These are phyloP conservation scores for Vigna nakashimae DNA, from an alignment of 306 rosid species.

Conservation along the genomic window DNA sequence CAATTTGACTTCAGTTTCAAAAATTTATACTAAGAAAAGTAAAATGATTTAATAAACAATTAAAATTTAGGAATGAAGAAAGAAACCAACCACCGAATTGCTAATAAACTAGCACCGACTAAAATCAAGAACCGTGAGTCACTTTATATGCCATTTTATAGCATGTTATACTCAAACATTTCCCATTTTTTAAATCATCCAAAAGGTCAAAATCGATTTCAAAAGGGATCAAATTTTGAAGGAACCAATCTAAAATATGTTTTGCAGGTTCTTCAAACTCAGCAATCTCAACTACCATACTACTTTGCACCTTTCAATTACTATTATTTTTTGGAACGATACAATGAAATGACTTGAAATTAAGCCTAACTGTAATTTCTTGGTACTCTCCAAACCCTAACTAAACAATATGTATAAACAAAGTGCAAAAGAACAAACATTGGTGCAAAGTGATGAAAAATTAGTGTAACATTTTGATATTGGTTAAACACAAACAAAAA, in stretches of 20 bases:
- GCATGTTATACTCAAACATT: background rate
- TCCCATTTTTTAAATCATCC: background rate
- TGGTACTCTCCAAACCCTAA: slow-evolving; percentile 27
- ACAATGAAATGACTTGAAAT: background rate
- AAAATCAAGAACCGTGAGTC: background rate
- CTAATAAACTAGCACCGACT: slow-evolving; percentile 7
- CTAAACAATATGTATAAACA: background rate
- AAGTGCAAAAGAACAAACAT: background rate
- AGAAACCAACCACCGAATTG: background rate
- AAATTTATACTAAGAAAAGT: background rate
- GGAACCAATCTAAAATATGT: background rate
- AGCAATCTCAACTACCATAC: background rate
- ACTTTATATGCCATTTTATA: background rate
- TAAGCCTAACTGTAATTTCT: background rate
- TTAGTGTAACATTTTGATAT: slow-evolving; percentile 5
- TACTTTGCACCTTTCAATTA: background rate
- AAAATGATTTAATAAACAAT: background rate
- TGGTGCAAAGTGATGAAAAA: background rate
- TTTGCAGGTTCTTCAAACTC: background rate
- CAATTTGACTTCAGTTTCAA: background rate
- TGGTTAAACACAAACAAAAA: slow-evolving; percentile 45
- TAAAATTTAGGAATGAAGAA: background rate
- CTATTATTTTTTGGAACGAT: background rate
- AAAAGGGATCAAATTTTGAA: background rate
- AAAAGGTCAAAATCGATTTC: background rate